Percentiles rank a stretch among this genome's conserved stretches.
Evolutionary conservation across 202 grass and related monocot genomes (phyloP).

Genomic region (Elaeis oleifera): DNA sequence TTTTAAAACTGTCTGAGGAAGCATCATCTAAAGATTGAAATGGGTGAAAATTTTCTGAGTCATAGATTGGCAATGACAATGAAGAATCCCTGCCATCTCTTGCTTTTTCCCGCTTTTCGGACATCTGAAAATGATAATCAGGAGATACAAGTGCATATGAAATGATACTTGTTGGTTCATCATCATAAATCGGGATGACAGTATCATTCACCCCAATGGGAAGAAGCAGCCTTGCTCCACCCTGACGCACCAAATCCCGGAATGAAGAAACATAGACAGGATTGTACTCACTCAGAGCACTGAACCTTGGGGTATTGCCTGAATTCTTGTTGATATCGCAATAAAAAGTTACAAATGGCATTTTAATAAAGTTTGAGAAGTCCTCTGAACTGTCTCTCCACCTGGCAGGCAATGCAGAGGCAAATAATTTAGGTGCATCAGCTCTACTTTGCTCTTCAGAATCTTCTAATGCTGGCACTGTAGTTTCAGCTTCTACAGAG

Average conservation of each 20-base stretch:
- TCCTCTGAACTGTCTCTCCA: conserved; percentile 54
- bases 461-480: conserved; percentile 28
- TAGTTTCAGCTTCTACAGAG: conserved; percentile 25
- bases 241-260: conserved; percentile 52
- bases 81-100: conserved; percentile 51
- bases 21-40: conserved; percentile 74
- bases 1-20: conserved; percentile 29
- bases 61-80: conserved; percentile 39
- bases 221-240: conserved; percentile 66
- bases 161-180: conserved; percentile 92
- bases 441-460: conserved; percentile 22
- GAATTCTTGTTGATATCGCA: conserved; percentile 61
- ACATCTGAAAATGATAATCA: conserved; percentile 62
- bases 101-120: conserved; percentile 44
- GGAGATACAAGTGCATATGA: conserved; percentile 77
- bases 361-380: conserved; percentile 53
- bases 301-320: conserved; percentile 38
- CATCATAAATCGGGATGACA: conserved; percentile 90
- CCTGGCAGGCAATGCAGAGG: conserved; percentile 38
- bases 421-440: conserved; percentile 21
- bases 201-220: conserved; percentile 60
- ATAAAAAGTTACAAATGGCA: conserved; percentile 56
- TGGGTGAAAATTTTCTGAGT: conserved; percentile 67
- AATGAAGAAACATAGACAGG: conserved; percentile 54
- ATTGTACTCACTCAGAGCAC: conserved; percentile 59